Evolutionary conservation across 2,329 filamentous ascomycete species (phyloP).

Genomic region (Leptographium galeiforme): DNA sequence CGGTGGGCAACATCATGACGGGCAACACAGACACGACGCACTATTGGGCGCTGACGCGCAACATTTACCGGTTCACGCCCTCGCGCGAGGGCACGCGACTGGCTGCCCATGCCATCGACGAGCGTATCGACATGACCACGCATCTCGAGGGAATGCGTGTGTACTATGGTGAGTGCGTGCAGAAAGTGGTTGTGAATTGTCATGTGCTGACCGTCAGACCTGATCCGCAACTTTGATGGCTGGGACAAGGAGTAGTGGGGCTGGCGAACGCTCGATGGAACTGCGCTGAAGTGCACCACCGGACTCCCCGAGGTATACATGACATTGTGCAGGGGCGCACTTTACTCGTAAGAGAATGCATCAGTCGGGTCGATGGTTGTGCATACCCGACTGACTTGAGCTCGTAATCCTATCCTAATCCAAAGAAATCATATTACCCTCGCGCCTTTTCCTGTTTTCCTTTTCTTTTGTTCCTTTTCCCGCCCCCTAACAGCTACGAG

Average conservation of each 20-base stretch:
- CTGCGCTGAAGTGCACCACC: no score
- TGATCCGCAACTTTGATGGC: slow-evolving; percentile 27
- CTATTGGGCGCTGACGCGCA: slow-evolving; percentile 25
- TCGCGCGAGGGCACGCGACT: slow-evolving; percentile 19
- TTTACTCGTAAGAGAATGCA: no score
- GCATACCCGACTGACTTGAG: no score
- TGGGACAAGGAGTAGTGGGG: neutral
- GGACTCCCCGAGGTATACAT: no score
- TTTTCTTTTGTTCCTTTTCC: no score
- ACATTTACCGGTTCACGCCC: slow-evolving; percentile 36
- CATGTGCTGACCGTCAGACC: slow-evolving; percentile 8
- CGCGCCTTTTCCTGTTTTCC: no score
- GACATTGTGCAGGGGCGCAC: no score
- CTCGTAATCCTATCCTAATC: no score
- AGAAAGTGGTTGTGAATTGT: neutral
- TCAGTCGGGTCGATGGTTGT: no score
- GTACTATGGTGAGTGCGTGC: slow-evolving; percentile 14
- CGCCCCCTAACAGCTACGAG: no score
- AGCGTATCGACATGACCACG: slow-evolving; percentile 20
- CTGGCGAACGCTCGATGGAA: no score
- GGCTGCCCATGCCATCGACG: slow-evolving; percentile 25
- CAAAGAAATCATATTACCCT: no score
- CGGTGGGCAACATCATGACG: slow-evolving; percentile 37
- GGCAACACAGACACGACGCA: slow-evolving; percentile 35
- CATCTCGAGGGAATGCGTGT: slow-evolving; percentile 23